Evolutionary conservation across 23 red algal species (phyloP).

Genomic region (Agarophyton chilense): DNA sequence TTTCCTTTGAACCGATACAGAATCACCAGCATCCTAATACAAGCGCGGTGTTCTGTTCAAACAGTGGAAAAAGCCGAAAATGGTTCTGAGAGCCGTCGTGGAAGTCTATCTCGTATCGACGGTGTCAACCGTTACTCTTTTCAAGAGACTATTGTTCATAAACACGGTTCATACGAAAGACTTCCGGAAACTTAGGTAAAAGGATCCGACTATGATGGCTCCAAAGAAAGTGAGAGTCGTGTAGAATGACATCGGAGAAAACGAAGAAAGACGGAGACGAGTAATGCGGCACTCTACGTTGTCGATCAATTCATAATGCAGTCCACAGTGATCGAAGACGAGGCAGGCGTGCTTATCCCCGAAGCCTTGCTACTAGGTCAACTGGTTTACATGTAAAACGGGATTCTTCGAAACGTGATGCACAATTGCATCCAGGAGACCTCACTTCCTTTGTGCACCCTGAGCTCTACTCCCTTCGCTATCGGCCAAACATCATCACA

Average conservation of each 20-base stretch:
- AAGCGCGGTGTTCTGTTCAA: not conserved
- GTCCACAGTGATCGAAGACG: constrained; percentile 23
- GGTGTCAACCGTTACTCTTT: not conserved
- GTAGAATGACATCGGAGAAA: constrained; percentile 48
- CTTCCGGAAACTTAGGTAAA: not conserved
- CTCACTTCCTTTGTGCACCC: not conserved
- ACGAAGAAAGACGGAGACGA: constrained; percentile 45
- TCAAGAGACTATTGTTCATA: not conserved
- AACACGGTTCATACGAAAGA: not conserved
- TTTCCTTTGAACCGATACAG: not conserved
- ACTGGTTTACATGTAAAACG: not conserved
- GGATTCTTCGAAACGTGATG: not conserved
- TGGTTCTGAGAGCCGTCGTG: not conserved
- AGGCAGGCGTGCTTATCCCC: not conserved
- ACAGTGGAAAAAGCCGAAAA: not conserved
- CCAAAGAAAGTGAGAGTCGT: constrained; percentile 46
- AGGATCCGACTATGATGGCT: constrained; percentile 38
- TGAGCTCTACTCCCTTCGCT: no score
- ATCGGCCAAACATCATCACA: not conserved
- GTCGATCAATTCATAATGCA: constrained; percentile 38
- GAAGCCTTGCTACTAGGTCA: not conserved
- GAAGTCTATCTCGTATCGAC: not conserved
- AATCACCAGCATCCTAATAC: not conserved
- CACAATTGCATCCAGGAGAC: not conserved
- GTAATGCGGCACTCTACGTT: constrained; percentile 44